Base-by-base conservation (phyloP, 306 rosid species). In the Argentina anserina region DNA sequence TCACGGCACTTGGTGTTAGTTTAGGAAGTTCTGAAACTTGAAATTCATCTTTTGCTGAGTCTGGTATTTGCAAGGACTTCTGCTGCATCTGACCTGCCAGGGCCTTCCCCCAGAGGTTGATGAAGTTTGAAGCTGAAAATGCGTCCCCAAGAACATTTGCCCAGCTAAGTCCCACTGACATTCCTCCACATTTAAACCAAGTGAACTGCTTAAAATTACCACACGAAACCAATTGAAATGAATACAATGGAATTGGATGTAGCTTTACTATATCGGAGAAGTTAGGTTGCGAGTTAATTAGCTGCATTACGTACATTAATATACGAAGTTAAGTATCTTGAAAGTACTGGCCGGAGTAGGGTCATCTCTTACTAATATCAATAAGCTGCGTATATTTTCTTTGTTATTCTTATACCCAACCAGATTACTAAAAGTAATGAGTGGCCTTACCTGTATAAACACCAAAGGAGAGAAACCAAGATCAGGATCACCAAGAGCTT, bases 61-160 rank as follows among this genome's bases (percentile, higher is more conserved):
- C 55, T 26, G 90, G 71, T 65, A 56, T 40, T 25, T 62, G 81
- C n/a, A 76, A 73, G 25, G 62, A 59, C 50, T 76, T 83, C 1
- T 73, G 80, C 23, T 77, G 88, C 65, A 45, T 13, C 71, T 80
- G 79, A 80, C 86, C 84, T 0, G 87, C 60, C 58, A 84, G 36
- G 28, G 67, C 26, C 65, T 82, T 74, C 37, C 90, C 91, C 96
- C 85, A 90, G 0, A 33, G 61, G 58, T 81, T 75, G 65, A 93
- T 75, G 84, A 93, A 90, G 31, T 78, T 34, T 17, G 89, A 67
- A 26, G 97, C 90, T 31, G 98, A 84, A 73, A 86, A 83, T 36
- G 85, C 87, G 53, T 90, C 97, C 70, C 98, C 96, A 43, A 90
- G 89, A 4, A 93, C 76, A 45, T 90, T 95, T 21, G 97, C 93